These are phyloP conservation scores for Achaetomiella virescens DNA, from an alignment of 495 filamentous ascomycete species.

Conservation along the genomic window DNA sequence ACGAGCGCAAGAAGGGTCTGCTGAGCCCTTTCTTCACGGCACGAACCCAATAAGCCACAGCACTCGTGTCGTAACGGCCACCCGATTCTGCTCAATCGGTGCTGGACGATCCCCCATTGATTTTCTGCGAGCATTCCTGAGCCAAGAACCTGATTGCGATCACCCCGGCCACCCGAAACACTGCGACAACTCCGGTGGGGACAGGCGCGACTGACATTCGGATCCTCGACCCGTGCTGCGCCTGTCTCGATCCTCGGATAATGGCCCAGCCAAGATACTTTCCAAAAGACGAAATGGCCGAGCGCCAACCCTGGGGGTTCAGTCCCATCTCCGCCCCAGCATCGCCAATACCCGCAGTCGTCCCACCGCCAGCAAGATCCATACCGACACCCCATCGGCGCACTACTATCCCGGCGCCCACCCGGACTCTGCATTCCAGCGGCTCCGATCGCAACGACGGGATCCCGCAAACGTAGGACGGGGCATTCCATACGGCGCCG, in stretches of 20 bases:
- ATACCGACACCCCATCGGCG: conserved; percentile 20
- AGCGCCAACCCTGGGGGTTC: conserved; percentile 32
- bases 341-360: conserved; percentile 14
- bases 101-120: not conserved
- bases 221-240: conserved; percentile 7
- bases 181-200: conserved; percentile 7
- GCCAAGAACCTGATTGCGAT: not conserved
- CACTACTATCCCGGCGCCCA: conserved; percentile 32
- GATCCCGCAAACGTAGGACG: conserved; percentile 12
- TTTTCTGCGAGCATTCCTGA: not conserved
- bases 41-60: conserved; percentile 2
- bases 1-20: conserved; percentile 2
- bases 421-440: conserved; percentile 39
- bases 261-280: conserved; percentile 27
- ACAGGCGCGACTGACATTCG: not conserved
- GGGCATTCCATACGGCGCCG: conserved; percentile 13
- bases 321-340: conserved; percentile 10
- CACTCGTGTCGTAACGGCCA: not conserved
- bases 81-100: not conserved
- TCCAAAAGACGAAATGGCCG: conserved; percentile 34
- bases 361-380: conserved; percentile 22
- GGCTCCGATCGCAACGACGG: conserved; percentile 34
- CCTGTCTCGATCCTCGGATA: not conserved
- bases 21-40: conserved; percentile 3
- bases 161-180: conserved; percentile 3